These are phyloP conservation scores for Mortierella claussenii DNA, from an alignment of 192 early-diverging fungal species.

Conservation along the genomic window DNA sequence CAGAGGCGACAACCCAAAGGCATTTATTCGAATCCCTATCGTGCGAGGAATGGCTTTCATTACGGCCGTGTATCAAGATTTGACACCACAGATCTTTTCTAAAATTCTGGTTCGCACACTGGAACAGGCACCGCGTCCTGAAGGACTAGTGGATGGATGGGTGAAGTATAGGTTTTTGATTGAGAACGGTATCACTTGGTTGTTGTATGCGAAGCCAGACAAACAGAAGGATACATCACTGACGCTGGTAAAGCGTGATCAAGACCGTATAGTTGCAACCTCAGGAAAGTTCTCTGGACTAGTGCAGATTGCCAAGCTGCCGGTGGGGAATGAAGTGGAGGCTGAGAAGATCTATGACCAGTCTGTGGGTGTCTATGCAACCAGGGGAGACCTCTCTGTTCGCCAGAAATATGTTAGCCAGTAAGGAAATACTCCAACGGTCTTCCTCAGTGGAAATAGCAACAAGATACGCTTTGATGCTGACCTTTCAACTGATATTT, in stretches of 20 bases:
- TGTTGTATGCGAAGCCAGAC: conserved; percentile 35
- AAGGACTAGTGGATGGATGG: conserved; percentile 15
- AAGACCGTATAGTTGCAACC: conserved; percentile 3
- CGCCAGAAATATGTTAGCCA: conserved; percentile 13
- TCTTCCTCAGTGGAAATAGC: no score
- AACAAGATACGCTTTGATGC: no score
- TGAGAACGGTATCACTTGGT: conserved; percentile 41
- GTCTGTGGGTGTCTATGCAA: conserved; percentile 32
- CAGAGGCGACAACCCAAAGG: not conserved
- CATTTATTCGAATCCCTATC: conserved; percentile 32
- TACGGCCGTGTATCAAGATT: conserved; percentile 20
- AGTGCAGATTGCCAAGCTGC: conserved; percentile 46
- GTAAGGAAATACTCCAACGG: not conserved
- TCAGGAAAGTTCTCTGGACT: conserved; percentile 45
- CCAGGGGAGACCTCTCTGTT: conserved; percentile 17
- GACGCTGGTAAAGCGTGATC: not conserved
- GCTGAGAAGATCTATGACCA: conserved; percentile 34
- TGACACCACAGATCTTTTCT: conserved; percentile 44
- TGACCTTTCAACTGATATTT: not conserved
- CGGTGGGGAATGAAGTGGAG: conserved; percentile 14
- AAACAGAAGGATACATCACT: not conserved
- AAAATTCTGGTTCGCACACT: conserved; percentile 27
- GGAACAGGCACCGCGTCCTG: conserved; percentile 5
- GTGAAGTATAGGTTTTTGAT: conserved; percentile 46
- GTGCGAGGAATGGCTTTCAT: conserved; percentile 49